Evolutionary conservation across 164 flowering plant genomes (phyloP), one percentile per base, ranked within the genome.

Genomic region (Pachysandra terminalis): DNA sequence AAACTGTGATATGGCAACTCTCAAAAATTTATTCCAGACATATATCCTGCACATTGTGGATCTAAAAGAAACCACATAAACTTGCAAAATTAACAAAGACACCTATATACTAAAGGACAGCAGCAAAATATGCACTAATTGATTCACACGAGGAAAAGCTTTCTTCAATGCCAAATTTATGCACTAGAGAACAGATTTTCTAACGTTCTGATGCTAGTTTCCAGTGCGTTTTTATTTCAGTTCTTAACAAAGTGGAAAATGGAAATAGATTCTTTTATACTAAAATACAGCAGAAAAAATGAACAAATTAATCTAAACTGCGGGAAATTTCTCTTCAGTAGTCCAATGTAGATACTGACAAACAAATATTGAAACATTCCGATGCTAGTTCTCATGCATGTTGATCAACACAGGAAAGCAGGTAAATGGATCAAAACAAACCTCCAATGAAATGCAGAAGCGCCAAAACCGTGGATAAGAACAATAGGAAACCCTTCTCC

Each of bases 371-470:
- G 4, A 3, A 68, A 56, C 28, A 67, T 25, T 58, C 28, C 55
- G 60, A 49, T 23, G 51, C 57, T 45, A 25, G 24, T 16, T 40
- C 24, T 53, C 10, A 0, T 26, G 22, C 40, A 53, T 56, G 41
- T 15, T 32, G 24, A 19, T 61, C 26, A 16, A 35, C 26, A 65
- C 12, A 19, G 9, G 21, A 45, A 19, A 40, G 25, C 12, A 14
- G 7, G 19, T 66, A 70, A 15, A 40, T 41, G 24, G 41, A 23
- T 0, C 59, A 68, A 49, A 55, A 22, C 73, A 59, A 56, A 95
- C 98, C 98, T 95, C 98, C 98, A 92, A 70, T 95, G 98, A 75
- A 84, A 95, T 21, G 89, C 97, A 64, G 97, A 95, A 79, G 99
- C 97, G 27, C 99, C 97, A 79, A 95, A 95, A 0, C 99, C 99